Evolutionary conservation across 208 protist genomes (phyloP).

Genomic region (Leishmania turanica): DNA sequence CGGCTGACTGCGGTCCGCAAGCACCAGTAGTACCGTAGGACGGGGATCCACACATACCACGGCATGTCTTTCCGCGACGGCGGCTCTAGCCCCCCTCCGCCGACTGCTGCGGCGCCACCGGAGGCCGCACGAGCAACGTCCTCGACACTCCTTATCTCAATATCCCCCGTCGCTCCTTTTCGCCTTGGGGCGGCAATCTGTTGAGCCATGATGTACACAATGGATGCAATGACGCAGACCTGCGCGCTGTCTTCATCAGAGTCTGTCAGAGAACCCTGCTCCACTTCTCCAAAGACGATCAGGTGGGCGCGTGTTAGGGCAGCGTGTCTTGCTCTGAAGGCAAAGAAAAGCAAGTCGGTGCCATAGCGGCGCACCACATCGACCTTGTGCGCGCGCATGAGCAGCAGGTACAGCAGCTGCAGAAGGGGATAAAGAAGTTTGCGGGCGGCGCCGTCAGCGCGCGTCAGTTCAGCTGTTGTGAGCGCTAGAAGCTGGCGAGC

Average conservation of each 20-base stretch:
- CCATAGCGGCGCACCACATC: slow-evolving; percentile 43
- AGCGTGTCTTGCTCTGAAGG: background rate
- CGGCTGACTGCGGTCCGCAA: background rate
- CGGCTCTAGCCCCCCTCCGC: background rate
- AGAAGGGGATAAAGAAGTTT: slow-evolving; percentile 14
- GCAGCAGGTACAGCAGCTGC: slow-evolving; percentile 47
- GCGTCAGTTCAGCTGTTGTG: slow-evolving; percentile 6
- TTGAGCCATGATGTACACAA: background rate
- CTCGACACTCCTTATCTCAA: background rate
- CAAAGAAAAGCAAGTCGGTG: slow-evolving; percentile 26
- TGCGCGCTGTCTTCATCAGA: background rate
- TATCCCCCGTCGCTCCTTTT: background rate
- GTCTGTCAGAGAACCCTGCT: background rate
- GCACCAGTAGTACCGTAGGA: background rate
- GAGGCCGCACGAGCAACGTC: background rate
- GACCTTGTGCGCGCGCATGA: slow-evolving; percentile 38
- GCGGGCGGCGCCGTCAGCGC: background rate
- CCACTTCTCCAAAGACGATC: background rate
- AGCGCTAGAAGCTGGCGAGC: slow-evolving; percentile 27
- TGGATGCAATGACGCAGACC: slow-evolving; percentile 1
- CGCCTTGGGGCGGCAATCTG: background rate
- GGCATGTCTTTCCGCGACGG: background rate
- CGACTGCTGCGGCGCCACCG: background rate
- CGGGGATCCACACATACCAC: slow-evolving; percentile 12
- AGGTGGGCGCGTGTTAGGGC: background rate